Percentiles rank a stretch among this genome's conserved stretches.
phyloP scores from a whole-genome alignment of 805 yeast genomes.

The Metschnikowia matae region DNA sequence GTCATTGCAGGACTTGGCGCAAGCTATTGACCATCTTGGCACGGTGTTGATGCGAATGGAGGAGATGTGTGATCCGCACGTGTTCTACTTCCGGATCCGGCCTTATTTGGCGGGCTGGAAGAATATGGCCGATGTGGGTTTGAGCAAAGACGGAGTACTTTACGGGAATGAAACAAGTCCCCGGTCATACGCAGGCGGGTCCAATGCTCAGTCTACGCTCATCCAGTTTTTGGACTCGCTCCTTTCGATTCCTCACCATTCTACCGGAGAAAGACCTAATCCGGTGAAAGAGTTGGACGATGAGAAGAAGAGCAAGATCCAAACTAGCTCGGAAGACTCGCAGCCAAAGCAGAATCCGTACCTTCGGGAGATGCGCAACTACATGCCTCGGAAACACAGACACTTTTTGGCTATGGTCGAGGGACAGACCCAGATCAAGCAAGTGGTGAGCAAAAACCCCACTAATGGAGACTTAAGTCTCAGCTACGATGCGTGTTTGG shows the following conservation, averaged over 20 bases:
- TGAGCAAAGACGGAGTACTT: constrained; percentile 62
- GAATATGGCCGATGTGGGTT: constrained; percentile 83
- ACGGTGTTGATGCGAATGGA: constrained; percentile 75
- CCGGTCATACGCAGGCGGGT: constrained; percentile 74
- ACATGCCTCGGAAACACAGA: constrained; percentile 88
- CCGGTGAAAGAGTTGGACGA: constrained; percentile 2
- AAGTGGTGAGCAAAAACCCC: constrained; percentile 50
- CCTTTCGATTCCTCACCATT: constrained; percentile 69
- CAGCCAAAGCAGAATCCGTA: constrained; percentile 41
- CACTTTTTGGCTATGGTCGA: constrained; percentile 64
- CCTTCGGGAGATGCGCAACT: constrained; percentile 77
- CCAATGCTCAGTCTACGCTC: constrained; percentile 88
- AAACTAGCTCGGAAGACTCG: background rate
- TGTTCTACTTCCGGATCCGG: constrained; percentile 78
- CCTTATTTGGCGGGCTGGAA: constrained; percentile 95
- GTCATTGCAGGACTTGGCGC: constrained; percentile 63
- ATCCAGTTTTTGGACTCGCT: constrained; percentile 82
- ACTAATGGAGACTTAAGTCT: constrained; percentile 54
- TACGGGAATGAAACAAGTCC: constrained; percentile 65
- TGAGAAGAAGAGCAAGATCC: background rate
- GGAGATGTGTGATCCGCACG: constrained; percentile 93
- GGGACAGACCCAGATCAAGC: constrained; percentile 55
- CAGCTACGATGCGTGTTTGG: constrained; percentile 84
- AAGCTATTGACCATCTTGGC: constrained; percentile 69
- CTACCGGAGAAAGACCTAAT: constrained; percentile 59